Conservation (phyloP, 1,284 basidiomycete genomes). For the Cryptococcus sp. region DNA sequence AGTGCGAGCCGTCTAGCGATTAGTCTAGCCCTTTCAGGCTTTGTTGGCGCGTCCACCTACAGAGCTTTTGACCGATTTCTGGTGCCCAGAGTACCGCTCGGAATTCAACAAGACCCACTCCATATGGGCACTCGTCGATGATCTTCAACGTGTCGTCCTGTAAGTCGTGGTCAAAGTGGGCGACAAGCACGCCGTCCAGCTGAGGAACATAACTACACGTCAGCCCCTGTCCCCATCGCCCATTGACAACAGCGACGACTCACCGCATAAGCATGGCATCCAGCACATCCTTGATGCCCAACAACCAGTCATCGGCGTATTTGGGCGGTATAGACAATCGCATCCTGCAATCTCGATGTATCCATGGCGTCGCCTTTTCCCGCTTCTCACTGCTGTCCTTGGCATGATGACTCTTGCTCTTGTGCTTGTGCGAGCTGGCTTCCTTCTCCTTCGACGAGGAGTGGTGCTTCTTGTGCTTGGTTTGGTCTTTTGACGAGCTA, state of each 20-base stretch:
- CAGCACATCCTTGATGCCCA: constrained; percentile 77
- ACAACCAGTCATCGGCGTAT: constrained; percentile 63
- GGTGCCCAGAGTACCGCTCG: constrained; percentile 88
- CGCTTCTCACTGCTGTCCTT: constrained; percentile 3
- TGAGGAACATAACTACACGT: constrained; percentile 74
- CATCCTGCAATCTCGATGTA: constrained; percentile 60
- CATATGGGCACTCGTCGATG: constrained; percentile 79
- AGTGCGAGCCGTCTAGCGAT: constrained; percentile 70
- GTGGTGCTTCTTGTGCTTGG: constrained; percentile 14
- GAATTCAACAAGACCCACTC: constrained; percentile 69
- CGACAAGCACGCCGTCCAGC: constrained; percentile 77
- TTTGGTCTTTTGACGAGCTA: constrained; percentile 21
- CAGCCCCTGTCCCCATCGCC: background rate
- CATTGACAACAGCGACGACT: constrained; percentile 28
- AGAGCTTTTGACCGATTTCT: constrained; percentile 71
- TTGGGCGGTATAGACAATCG: constrained; percentile 74
- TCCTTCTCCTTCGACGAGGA: constrained; percentile 2
- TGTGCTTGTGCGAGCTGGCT: constrained; percentile 7
- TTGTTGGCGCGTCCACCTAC: constrained; percentile 50
- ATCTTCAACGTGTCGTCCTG: constrained; percentile 63
- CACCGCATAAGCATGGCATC: constrained; percentile 92
- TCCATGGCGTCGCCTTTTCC: constrained; percentile 50
- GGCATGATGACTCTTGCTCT: background rate
- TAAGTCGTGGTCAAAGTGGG: constrained; percentile 74
- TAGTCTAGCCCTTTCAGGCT: constrained; percentile 1